Conservation (phyloP, 345 rosid species). For the Raphanus sativus region DNA sequence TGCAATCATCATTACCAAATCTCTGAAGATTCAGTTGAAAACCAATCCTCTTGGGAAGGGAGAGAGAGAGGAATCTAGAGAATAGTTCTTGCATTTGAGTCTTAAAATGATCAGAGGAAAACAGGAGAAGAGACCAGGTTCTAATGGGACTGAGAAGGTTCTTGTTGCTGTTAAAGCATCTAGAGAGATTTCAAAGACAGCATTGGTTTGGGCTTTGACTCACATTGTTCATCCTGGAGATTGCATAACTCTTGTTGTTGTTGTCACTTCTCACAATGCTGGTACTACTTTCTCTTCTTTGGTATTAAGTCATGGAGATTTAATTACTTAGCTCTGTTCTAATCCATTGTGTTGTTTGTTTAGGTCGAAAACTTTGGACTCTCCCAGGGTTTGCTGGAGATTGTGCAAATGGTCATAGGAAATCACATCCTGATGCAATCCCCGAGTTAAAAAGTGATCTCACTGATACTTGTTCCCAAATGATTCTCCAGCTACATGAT, state of each 20-base stretch:
- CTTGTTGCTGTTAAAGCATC: constrained; percentile 97
- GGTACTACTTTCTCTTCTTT: constrained; percentile 45
- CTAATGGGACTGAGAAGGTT: constrained; percentile 66
- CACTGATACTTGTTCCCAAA: constrained; percentile 92
- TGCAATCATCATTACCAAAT: constrained; percentile 20
- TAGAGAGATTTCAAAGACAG: constrained; percentile 88
- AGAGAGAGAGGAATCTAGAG: constrained; percentile 8
- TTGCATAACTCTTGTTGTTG: constrained; percentile 86
- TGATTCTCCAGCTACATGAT: constrained; percentile 97
- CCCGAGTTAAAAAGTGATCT: constrained; percentile 74
- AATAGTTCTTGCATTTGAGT: constrained; percentile 17
- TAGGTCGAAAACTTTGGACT: constrained; percentile 87
- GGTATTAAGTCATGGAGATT: constrained; percentile 1
- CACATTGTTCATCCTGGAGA: constrained; percentile 97
- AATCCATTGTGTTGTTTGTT: not conserved
- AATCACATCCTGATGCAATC: constrained; percentile 59
- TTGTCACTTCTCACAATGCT: constrained; percentile 67
- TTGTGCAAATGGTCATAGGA: constrained; percentile 78
- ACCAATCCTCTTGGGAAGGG: constrained; percentile 1
- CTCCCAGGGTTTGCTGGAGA: constrained; percentile 94
- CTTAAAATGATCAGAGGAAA: constrained; percentile 64
- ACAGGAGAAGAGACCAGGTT: constrained; percentile 45
- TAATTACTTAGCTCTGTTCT: not conserved
- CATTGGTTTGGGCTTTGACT: constrained; percentile 97
- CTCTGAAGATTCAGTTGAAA: constrained; percentile 4